Conservation (phyloP, 2,329 filamentous ascomycete genomes). For the Epichloe typhina region DNA sequence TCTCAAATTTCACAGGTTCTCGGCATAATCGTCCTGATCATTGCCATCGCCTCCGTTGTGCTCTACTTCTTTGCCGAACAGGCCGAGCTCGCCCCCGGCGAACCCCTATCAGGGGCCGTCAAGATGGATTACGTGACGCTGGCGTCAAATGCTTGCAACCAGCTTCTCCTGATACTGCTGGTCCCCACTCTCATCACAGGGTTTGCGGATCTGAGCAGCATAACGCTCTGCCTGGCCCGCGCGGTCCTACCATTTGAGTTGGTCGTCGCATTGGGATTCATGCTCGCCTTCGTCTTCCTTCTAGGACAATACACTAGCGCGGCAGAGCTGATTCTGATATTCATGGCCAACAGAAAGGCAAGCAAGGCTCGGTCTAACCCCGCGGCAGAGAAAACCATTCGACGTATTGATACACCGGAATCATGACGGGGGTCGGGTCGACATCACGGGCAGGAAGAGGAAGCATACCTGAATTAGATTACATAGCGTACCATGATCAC, state of each 20-base stretch:
- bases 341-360: constrained; percentile 3
- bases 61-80: constrained; percentile 14
- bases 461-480: no score
- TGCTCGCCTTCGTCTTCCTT: constrained; percentile 11
- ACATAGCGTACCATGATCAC: no score
- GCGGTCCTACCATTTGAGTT: constrained; percentile 14
- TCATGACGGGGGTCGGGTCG: neutral
- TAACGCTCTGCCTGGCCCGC: constrained; percentile 17
- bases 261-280: constrained; percentile 13
- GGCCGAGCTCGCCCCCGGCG: neutral
- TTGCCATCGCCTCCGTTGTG: constrained; percentile 12
- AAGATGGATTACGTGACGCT: neutral
- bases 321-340: constrained; percentile 10
- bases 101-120: neutral
- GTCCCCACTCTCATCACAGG: constrained; percentile 13
- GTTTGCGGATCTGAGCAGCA: constrained; percentile 16
- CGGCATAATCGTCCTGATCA: constrained; percentile 14
- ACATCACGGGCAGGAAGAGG: no score
- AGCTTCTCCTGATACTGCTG: constrained; percentile 14
- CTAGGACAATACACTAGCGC: constrained; percentile 12
- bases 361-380: neutral
- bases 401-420: neutral
- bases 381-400: neutral
- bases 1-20: constrained; percentile 12
- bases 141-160: constrained; percentile 12